phyloP scores from a whole-genome alignment of 208 protist species.

The Trypanosoma mega region DNA sequence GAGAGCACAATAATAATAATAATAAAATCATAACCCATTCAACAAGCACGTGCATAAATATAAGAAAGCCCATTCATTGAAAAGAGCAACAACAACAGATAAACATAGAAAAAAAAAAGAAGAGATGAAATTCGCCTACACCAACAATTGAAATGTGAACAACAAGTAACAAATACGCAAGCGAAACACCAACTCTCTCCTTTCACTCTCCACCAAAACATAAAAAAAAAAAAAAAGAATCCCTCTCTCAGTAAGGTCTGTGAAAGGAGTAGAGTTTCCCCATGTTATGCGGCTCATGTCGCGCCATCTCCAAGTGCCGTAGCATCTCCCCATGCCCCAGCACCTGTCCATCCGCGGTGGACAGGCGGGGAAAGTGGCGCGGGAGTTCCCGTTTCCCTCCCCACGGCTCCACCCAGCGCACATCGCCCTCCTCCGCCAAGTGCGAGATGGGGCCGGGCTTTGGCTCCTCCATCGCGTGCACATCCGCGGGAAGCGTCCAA shows the following conservation, averaged over 20 bases:
- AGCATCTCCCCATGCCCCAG: conserved; percentile 12
- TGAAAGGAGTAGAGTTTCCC: conserved; percentile 87
- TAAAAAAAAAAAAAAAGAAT: no score
- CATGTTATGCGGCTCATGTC: conserved; percentile 63
- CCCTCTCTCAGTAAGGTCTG: conserved; percentile 76
- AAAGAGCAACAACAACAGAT: no score
- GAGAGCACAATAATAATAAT: no score
- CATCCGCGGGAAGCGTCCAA: conserved; percentile 50
- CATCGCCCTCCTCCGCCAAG: conserved; percentile 19
- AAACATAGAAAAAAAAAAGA: no score
- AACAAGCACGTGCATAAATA: no score
- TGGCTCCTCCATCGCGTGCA: conserved; percentile 48
- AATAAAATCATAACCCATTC: no score
- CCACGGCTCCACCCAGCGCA: background rate
- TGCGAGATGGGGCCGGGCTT: conserved; percentile 31
- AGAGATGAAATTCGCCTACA: no score
- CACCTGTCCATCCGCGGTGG: background rate
- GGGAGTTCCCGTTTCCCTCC: conserved; percentile 2
- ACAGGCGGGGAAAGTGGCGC: conserved; percentile 15
- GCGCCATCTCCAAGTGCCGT: conserved; percentile 32
- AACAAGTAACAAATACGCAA: no score
- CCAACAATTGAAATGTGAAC: no score
- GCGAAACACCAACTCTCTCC: no score
- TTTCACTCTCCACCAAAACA: no score
- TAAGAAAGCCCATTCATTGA: no score